These are phyloP conservation scores for Sungouiozyma ichnusensis DNA, from an alignment of 805 yeast genomes.

Conservation along the genomic window DNA sequence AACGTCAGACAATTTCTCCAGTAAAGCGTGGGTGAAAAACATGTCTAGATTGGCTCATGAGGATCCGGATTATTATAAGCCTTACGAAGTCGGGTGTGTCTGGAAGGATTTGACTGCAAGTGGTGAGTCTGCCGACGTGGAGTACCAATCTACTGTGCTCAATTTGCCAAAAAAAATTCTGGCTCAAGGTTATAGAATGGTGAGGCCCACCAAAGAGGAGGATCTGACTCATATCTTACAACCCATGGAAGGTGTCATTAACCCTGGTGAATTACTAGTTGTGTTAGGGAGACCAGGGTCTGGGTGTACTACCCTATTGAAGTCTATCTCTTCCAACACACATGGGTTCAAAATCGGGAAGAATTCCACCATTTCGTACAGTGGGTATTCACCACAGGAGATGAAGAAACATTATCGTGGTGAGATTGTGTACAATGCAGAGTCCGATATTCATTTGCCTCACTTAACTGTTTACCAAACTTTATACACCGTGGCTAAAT, in stretches of 20 bases:
- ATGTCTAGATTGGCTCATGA: conserved; percentile 40
- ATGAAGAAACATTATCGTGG: conserved; percentile 48
- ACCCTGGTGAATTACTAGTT: conserved; percentile 56
- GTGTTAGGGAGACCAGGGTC: conserved; percentile 71
- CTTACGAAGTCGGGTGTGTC: conserved; percentile 48
- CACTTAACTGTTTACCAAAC: conserved; percentile 60
- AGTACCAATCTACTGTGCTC: conserved; percentile 50
- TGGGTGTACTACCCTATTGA: conserved; percentile 60
- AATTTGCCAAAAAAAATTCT: conserved; percentile 42
- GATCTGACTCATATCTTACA: conserved; percentile 43
- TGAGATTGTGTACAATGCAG: conserved; percentile 63
- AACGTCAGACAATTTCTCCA: conserved; percentile 43
- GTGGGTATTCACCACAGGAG: conserved; percentile 43
- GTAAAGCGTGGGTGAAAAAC: conserved; percentile 60
- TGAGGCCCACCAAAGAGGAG: conserved; percentile 14
- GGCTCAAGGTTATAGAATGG: conserved; percentile 32
- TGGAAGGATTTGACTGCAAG: conserved; percentile 49
- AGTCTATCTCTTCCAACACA: conserved; percentile 48
- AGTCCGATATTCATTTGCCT: conserved; percentile 58
- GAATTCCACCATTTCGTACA: conserved; percentile 40
- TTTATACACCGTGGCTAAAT: conserved; percentile 46
- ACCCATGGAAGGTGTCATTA: conserved; percentile 53
- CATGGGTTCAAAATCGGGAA: conserved; percentile 45
- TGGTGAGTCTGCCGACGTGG: conserved; percentile 60
- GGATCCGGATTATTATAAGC: conserved; percentile 56